A percentile compares a stretch with the other conserved stretches of the same genome.
These are phyloP conservation scores for Cardiosporidium cionae DNA, from an alignment of 169 alveolate genomes.

Conservation along the genomic window DNA sequence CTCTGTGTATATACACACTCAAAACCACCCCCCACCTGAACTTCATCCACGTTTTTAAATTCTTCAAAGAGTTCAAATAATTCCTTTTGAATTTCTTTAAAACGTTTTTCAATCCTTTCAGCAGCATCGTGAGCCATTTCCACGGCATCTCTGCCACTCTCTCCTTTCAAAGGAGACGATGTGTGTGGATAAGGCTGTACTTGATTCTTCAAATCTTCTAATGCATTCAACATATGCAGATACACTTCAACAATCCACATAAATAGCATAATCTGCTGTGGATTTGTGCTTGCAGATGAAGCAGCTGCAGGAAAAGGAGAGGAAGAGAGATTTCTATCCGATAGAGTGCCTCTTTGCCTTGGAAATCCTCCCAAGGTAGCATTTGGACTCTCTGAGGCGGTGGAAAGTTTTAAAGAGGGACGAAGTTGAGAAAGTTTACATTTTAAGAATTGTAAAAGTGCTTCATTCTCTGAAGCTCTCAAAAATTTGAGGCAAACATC, in stretches of 20 bases:
- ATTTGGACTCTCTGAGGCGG: too few relatives aligned
- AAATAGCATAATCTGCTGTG: slow-evolving; percentile 11
- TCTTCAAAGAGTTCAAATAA: not conserved
- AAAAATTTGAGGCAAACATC: too few relatives aligned
- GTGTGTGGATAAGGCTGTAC: not conserved
- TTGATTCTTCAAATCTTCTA: not conserved
- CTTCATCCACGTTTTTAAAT: slow-evolving; percentile 6
- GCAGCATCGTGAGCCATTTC: too few relatives aligned
- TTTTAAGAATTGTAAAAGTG: too few relatives aligned
- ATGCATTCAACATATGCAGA: not conserved
- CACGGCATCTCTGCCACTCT: not conserved
- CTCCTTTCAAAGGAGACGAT: not conserved
- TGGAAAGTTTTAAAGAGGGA: too few relatives aligned
- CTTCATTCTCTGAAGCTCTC: too few relatives aligned
- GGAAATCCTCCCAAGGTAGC: too few relatives aligned
- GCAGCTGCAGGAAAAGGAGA: not conserved
- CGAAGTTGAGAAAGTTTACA: too few relatives aligned
- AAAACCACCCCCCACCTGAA: not conserved
- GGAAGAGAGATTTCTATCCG: too few relatives aligned
- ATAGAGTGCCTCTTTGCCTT: too few relatives aligned
- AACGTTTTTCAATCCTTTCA: not conserved
- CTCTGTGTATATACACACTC: not conserved
- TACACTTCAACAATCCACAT: slow-evolving; percentile 2
- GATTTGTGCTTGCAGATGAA: not conserved
- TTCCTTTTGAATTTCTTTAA: not conserved